Base-by-base conservation (phyloP, 352 stramenopile species). In the Aphanomyces invadans region DNA sequence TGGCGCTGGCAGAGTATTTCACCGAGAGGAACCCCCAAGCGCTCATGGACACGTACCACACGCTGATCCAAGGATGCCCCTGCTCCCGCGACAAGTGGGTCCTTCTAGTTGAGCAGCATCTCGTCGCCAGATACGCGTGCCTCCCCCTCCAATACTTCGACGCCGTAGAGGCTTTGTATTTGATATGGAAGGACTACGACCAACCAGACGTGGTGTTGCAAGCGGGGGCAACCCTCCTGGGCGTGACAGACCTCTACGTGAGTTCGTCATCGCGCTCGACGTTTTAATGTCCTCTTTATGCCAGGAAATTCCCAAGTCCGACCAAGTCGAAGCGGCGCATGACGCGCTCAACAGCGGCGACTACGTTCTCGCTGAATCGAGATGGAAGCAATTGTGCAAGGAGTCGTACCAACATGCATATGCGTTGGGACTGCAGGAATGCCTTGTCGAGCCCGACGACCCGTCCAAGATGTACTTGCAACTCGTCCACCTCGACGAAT, bases 401-500 rank as follows among this genome's bases (percentile, higher is more conserved):
- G 21, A 36, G 36, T n/a, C 29, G 21, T 57, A 57, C 36, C 49
- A 57, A 57, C 25, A 2, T 19, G 49, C 49, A 7, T 57, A 57
- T 57, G 49, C 49, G 4, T 10, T 57, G 49, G 49, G 49, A 7
- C 12, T 57, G 4, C 49, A 57, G 9, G 21, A 57, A n/a, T 7
- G 5, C 3, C 11, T 60, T 0, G 7, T 31, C 19, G 11, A 39
- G 4, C 33, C 21, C 3, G 42, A 45, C 42, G 26, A 11, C 9
- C 59, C 42, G 32, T 39, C 28, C n/a, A 67, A 67, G 36, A 67
- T 67, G 60, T 59, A 67, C 23, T 57, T 67, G 48, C 42, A 67
- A 42, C 31, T 32, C 2, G 26, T 59, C n/a, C 28, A 67, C 19
- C n/a, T 28, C 11, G 11, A 56, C 33, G 60, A 39, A 44, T 67